Evolutionary conservation across 495 filamentous ascomycete genomes (phyloP).

Genomic region (Penicillium longicatenatum): DNA sequence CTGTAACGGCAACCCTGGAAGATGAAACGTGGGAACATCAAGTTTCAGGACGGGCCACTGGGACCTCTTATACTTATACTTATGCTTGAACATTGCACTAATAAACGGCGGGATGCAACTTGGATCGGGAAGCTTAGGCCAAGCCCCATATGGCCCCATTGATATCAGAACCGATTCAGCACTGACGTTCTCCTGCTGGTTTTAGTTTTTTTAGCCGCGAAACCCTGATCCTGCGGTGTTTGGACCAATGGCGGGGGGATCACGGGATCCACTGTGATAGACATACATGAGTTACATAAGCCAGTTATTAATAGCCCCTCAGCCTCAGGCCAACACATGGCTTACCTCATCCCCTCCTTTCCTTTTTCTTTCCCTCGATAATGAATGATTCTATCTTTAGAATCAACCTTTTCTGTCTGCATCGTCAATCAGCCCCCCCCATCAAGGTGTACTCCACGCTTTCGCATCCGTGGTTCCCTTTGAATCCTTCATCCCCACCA

Average conservation of each 20-base stretch:
- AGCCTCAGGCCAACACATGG: constrained; percentile 9
- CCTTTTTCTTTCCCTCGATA: constrained; percentile 11
- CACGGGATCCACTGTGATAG: constrained; percentile 4
- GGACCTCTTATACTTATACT: not conserved
- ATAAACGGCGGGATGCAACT: too few species aligned
- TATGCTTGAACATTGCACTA: not conserved
- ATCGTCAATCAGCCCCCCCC: constrained; percentile 31
- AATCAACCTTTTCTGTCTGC: constrained; percentile 38
- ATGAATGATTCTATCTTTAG: constrained; percentile 36
- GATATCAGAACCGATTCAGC: not conserved
- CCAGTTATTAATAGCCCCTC: constrained; percentile 3
- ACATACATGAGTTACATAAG: not conserved
- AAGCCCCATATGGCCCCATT: constrained; percentile 2
- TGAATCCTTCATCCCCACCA: constrained; percentile 1
- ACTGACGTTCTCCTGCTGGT: not conserved
- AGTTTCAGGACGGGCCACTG: not conserved
- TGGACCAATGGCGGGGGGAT: not conserved
- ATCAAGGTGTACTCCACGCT: constrained; percentile 18
- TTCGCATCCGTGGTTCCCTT: constrained; percentile 5
- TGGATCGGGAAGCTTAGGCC: constrained; percentile 5
- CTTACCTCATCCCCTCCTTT: constrained; percentile 4
- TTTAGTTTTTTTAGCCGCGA: not conserved
- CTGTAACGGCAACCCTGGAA: not conserved
- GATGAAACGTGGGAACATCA: not conserved
- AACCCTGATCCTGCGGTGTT: not conserved